Percentiles rank a stretch among this genome's conserved stretches.
phyloP scores from a whole-genome alignment of 2,329 filamentous ascomycete species.

The Microcera coccophila region DNA sequence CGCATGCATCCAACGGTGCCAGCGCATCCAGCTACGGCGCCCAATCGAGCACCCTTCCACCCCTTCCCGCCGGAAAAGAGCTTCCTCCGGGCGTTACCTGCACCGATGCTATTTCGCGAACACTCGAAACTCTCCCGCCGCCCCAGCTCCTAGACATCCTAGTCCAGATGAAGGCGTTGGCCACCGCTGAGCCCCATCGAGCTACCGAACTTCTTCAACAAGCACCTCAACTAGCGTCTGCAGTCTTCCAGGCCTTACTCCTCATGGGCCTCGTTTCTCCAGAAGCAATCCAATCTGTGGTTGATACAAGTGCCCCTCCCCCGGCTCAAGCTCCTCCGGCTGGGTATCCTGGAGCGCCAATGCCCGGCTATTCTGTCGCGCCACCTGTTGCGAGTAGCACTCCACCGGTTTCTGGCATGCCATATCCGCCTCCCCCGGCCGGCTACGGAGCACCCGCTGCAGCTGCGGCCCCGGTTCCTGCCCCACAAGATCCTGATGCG shows the following conservation, averaged over 20 bases:
- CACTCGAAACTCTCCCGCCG: slow-evolving; percentile 79
- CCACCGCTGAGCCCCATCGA: slow-evolving; percentile 74
- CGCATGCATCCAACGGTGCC: slow-evolving; percentile 33
- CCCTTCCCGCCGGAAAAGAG: slow-evolving; percentile 79
- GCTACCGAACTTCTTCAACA: slow-evolving; percentile 82
- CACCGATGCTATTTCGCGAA: slow-evolving; percentile 87
- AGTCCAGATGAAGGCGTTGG: slow-evolving; percentile 87
- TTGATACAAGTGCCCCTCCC: slow-evolving; percentile 56
- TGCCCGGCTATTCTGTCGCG: slow-evolving; percentile 36
- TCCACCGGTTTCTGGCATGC: slow-evolving; percentile 43
- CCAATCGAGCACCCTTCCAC: slow-evolving; percentile 59
- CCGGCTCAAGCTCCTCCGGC: slow-evolving; percentile 28
- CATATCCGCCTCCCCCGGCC: slow-evolving; percentile 40
- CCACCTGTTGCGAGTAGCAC: slow-evolving; percentile 44
- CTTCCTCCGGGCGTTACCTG: slow-evolving; percentile 78
- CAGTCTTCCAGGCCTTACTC: slow-evolving; percentile 89
- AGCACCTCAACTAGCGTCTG: slow-evolving; percentile 89
- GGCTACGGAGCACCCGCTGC: slow-evolving; percentile 34
- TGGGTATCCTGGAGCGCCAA: slow-evolving; percentile 34
- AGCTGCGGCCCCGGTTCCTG: slow-evolving; percentile 30
- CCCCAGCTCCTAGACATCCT: slow-evolving; percentile 90
- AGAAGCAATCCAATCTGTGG: slow-evolving; percentile 73
- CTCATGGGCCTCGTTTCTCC: slow-evolving; percentile 91
- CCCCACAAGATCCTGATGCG: slow-evolving; percentile 59
- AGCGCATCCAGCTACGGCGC: slow-evolving; percentile 31